phyloP scores from a whole-genome alignment of 345 rosid species.

The Erucastrum elatum region DNA sequence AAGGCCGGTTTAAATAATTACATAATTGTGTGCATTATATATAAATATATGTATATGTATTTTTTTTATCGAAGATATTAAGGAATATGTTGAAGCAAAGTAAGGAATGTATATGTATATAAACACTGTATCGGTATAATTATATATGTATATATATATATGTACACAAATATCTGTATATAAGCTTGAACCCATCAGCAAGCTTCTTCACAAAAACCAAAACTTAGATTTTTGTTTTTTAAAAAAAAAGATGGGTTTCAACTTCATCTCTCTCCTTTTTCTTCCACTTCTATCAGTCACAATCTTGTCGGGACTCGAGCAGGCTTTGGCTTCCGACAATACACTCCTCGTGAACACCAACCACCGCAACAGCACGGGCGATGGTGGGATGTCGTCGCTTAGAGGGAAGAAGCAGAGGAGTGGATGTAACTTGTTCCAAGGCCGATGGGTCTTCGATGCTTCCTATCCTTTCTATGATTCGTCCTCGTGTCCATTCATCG shows the following conservation, averaged over 20 bases:
- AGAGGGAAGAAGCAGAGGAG: conserved; percentile 55
- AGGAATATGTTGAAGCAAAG: background rate
- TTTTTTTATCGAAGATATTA: no score
- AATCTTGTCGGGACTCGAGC: conserved; percentile 29
- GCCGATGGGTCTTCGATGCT: conserved; percentile 68
- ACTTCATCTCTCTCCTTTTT: conserved; percentile 28
- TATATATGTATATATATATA: background rate
- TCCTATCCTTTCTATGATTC: conserved; percentile 73
- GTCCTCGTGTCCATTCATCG: conserved; percentile 73
- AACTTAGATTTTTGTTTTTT: background rate
- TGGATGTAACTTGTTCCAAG: conserved; percentile 81
- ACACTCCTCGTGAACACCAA: conserved; percentile 6
- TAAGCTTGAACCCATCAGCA: conserved; percentile 31
- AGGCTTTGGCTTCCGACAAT: conserved; percentile 18
- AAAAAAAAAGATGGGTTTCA: conserved; percentile 39
- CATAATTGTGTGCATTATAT: background rate
- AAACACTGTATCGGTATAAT: background rate
- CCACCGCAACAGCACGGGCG: conserved; percentile 30
- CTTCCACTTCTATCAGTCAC: conserved; percentile 36
- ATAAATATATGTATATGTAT: no score
- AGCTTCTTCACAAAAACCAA: conserved; percentile 27
- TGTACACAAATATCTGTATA: conserved; percentile 24
- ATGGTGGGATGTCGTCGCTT: conserved; percentile 38
- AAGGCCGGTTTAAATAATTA: background rate
- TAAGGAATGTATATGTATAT: background rate